Evolutionary conservation across 805 yeast species (phyloP), one percentile per base, ranked within the genome.

Genomic region (Cyberlindnera subsufficiens): DNA sequence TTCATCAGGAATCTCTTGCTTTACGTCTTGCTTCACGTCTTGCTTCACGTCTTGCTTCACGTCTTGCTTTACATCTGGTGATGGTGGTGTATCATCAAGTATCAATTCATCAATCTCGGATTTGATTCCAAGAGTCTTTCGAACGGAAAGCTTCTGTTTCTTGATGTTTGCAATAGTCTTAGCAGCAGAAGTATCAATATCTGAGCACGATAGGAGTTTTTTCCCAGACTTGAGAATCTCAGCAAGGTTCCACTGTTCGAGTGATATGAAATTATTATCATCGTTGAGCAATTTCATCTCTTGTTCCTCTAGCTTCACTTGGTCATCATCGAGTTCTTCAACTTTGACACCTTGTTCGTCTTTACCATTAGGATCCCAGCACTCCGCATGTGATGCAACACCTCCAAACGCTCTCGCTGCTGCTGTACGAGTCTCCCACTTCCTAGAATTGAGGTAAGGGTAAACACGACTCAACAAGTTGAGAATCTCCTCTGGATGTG

Each of bases 361-460:
- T 11, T 59, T 56, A 9, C 40, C 41, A 27, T 57, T 86, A 1
- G 98, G 98, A 56, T 87, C 88, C 98, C 98, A 93, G 27, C 69
- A 55, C 0, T 75, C 73, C 1, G 90, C 80, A 61, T 87, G 82
- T 35, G 78, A 77, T 4, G 89, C 91, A 25, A 93, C 89, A 4
- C 95, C 95, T 8, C 98, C 98, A 53, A 93, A 76, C 0, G 99
- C 98, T 42, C 88, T 70, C 1, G 97, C 96, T 1, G 99, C 93
- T 1, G 98, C 81, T 1, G 86, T 82, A 60, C 99, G 75, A 0
- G 99, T 90, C 61, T 93, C 99, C 99, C 99, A 93, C 64, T 82
- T 88, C 44, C 71, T 74, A 20, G 88, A 79, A 55, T 80, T 76
- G 45, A 93, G 70, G 60, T 80, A 93, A 0, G 99, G 98, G 54